A percentile compares a stretch with the other conserved stretches of the same genome.
phyloP scores from a whole-genome alignment of 495 filamentous ascomycete species.

The Pseudomonodictys pantanalensis region DNA sequence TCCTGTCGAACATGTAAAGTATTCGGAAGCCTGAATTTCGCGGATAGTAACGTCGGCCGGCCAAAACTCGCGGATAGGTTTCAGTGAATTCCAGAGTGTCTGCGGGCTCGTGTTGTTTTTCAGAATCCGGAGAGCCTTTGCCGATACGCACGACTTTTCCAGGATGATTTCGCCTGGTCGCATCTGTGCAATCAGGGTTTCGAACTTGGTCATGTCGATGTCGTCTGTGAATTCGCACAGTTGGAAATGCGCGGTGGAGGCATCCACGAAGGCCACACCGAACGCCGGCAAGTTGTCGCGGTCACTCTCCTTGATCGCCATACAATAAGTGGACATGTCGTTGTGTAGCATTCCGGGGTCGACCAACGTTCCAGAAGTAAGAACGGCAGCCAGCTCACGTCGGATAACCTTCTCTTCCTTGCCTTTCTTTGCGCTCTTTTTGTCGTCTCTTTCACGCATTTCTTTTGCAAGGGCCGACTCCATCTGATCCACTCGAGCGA shows the following conservation, averaged over 20 bases:
- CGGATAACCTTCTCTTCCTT: conserved; percentile 89
- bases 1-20: conserved; percentile 66
- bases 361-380: conserved; percentile 89
- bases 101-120: conserved; percentile 93
- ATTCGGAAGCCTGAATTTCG: conserved; percentile 77
- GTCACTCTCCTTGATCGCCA: conserved; percentile 87
- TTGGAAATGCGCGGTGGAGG: conserved; percentile 93
- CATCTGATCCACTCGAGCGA: conserved; percentile 92
- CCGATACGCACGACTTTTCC: conserved; percentile 82
- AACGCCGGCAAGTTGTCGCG: conserved; percentile 76
- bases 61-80: conserved; percentile 90
- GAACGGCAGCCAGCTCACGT: conserved; percentile 83
- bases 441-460: conserved; percentile 80
- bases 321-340: conserved; percentile 95
- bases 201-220: conserved; percentile 92
- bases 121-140: conserved; percentile 83
- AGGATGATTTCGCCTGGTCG: conserved; percentile 84
- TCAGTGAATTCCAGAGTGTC: conserved; percentile 93
- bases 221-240: conserved; percentile 90
- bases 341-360: conserved; percentile 97
- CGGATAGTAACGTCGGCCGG: conserved; percentile 73
- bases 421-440: conserved; percentile 50
- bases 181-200: conserved; percentile 94
- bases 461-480: conserved; percentile 95
- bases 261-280: conserved; percentile 91